Conservation (phyloP, 2,329 filamentous ascomycete genomes). For the Trichoderma aggressivum region DNA sequence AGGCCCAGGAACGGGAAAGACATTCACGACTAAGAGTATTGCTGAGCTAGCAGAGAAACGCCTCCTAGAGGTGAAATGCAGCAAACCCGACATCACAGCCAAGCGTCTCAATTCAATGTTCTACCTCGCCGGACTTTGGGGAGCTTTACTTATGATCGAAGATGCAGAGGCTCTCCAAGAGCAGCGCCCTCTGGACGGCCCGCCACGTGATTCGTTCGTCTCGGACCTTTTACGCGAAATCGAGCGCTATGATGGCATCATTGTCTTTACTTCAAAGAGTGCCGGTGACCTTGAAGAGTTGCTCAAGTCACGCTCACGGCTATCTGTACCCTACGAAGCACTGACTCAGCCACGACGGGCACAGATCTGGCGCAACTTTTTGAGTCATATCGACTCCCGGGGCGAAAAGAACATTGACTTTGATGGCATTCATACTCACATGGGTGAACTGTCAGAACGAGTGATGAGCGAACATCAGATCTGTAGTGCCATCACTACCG, state of each 20-base stretch:
- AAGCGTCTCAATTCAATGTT: constrained; percentile 42
- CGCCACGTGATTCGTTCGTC: constrained; percentile 35
- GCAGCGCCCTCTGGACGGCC: constrained; percentile 28
- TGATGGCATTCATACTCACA: not conserved
- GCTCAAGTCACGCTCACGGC: constrained; percentile 46
- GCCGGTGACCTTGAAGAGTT: constrained; percentile 48
- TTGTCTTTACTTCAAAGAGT: constrained; percentile 50
- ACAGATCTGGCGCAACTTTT: constrained; percentile 40
- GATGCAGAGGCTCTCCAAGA: constrained; percentile 37
- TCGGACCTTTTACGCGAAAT: constrained; percentile 44
- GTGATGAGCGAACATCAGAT: not conserved
- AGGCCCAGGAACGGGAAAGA: constrained; percentile 48
- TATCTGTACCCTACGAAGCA: constrained; percentile 41
- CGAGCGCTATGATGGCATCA: constrained; percentile 46
- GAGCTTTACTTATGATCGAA: constrained; percentile 36
- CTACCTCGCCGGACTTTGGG: constrained; percentile 38
- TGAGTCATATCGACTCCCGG: constrained; percentile 31
- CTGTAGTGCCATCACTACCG: not conserved
- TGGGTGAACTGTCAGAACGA: not conserved
- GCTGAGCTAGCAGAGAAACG: constrained; percentile 41
- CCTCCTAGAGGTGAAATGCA: constrained; percentile 47
- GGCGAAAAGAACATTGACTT: not conserved
- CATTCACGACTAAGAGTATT: constrained; percentile 43
- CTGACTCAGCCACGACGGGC: constrained; percentile 36
- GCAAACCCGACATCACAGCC: constrained; percentile 42